Evolutionary conservation across 805 yeast genomes (phyloP).

Genomic region (Brettanomyces bruxellensis): DNA sequence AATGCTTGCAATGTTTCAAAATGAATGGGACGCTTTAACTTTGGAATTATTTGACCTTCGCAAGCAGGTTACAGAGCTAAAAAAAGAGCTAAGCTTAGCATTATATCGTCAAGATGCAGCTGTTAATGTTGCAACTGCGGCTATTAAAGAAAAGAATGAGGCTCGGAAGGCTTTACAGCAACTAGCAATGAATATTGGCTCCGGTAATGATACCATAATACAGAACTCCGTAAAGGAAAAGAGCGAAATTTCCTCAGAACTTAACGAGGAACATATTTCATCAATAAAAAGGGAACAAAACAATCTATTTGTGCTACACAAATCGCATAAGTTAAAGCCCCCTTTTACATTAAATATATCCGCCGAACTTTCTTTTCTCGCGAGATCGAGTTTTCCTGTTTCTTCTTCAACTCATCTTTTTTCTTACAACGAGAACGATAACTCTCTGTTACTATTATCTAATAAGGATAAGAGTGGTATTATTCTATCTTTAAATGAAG

Average conservation of each 20-base stretch:
- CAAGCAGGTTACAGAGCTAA: slow-evolving; percentile 56
- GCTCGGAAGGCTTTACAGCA: slow-evolving; percentile 57
- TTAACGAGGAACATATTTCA: not conserved
- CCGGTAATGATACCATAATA: slow-evolving; percentile 6
- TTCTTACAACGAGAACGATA: too few species aligned
- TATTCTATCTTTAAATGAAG: too few species aligned
- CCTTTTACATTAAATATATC: not conserved
- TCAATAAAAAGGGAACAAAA: slow-evolving; percentile 1
- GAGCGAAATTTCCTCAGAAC: slow-evolving; percentile 5
- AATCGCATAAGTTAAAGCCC: slow-evolving; percentile 3
- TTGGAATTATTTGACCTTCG: slow-evolving; percentile 71
- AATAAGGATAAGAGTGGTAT: too few species aligned
- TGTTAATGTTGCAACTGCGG: slow-evolving; percentile 68
- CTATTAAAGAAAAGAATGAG: slow-evolving; percentile 69
- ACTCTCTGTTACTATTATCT: too few species aligned
- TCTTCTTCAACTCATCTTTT: too few species aligned
- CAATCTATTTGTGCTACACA: slow-evolving; percentile 4
- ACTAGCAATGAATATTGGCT: slow-evolving; percentile 35
- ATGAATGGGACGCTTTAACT: slow-evolving; percentile 85
- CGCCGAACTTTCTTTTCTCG: not conserved
- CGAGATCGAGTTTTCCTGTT: too few species aligned
- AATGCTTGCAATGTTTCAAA: slow-evolving; percentile 64
- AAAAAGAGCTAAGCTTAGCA: slow-evolving; percentile 68
- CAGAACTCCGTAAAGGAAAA: not conserved
- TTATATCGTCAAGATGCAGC: slow-evolving; percentile 88